Evolutionary conservation across 768 basidiomycete species (phyloP).

Genomic region (Boletellus ananas): DNA sequence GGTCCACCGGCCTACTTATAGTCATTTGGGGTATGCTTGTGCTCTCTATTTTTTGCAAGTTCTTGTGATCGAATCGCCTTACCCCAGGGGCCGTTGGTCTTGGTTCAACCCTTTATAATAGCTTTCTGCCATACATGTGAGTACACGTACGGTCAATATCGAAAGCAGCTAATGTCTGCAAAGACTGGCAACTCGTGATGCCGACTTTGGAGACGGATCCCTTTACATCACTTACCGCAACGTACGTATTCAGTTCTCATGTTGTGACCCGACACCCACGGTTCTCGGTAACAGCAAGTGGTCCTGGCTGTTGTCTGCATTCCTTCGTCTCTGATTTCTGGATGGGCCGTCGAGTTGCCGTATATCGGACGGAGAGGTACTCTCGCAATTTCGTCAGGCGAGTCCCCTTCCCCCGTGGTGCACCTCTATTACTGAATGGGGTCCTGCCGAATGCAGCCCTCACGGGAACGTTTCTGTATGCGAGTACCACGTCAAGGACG

Average conservation of each 20-base stretch:
- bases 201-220: conserved; percentile 66
- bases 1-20: conserved; percentile 61
- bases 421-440: conserved; percentile 40
- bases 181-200: conserved; percentile 61
- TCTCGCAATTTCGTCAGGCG: conserved; percentile 58
- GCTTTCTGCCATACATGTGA: conserved; percentile 51
- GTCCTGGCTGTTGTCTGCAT: conserved; percentile 66
- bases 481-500: conserved; percentile 54
- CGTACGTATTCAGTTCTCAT: conserved; percentile 31
- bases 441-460: conserved; percentile 52
- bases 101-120: conserved; percentile 64
- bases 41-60: neutral
- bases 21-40: conserved; percentile 38
- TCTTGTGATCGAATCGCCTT: neutral
- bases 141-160: conserved; percentile 10
- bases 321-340: conserved; percentile 69
- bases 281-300: conserved; percentile 47
- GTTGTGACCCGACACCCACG: neutral
- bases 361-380: conserved; percentile 64
- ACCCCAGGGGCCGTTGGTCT: conserved; percentile 64
- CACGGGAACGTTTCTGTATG: conserved; percentile 73
- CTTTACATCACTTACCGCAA: conserved; percentile 72
- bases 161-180: neutral
- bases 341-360: conserved; percentile 64
- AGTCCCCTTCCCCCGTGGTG: conserved; percentile 28